Evolutionary conservation across 768 basidiomycete genomes (phyloP), one percentile per base, ranked within the genome.

Genomic region (Boletellus emodensis): DNA sequence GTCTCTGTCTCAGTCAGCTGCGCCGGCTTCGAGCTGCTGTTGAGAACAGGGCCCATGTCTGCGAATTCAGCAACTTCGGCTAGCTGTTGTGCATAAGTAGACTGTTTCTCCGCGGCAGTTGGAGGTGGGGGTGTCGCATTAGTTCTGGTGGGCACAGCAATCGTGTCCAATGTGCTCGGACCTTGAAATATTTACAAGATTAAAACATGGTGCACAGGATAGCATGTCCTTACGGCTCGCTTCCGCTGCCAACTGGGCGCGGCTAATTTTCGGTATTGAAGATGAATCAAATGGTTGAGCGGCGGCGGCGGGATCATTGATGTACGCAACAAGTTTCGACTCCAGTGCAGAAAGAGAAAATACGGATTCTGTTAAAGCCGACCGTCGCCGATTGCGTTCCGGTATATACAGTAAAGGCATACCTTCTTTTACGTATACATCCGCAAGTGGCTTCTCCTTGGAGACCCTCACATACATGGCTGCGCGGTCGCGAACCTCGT

Each of bases 401-500:
- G 26, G 32, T 26, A 34, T 26, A 39, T 0, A 9, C 20, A 13
- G n/a, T 44, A 43, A 46, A 48, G 17, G 54, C 77, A 40, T 55
- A 94, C 95, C 95, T 72, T 96, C 93, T 72, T 88, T 93, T 56
- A 98, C 83, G 65, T 94, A 97, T 15, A 80, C 77, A 61, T 90
- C 85, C 10, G 90, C 91, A 49, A 99, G 75, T 10, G 79, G 70
- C 56, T 87, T 81, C 64, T 88, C 89, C 58, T 84, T 80, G 63
- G 95, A 82, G 4, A 88, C 80, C 68, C 82, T 87, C 54, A 98
- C 79, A 69, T 96, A 98, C 71, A 99, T 78, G 9, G 96, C 90
- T 5, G 96, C 96, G 44, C 96, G 88, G 70, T 99, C 96, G 39
- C 96, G 85, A 46, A 99, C 96, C 75, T 99, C 96, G 62, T 99